Evolutionary conservation across 371 early-diverging fungal species (phyloP).

Genomic region (Rhizopus delemar): DNA sequence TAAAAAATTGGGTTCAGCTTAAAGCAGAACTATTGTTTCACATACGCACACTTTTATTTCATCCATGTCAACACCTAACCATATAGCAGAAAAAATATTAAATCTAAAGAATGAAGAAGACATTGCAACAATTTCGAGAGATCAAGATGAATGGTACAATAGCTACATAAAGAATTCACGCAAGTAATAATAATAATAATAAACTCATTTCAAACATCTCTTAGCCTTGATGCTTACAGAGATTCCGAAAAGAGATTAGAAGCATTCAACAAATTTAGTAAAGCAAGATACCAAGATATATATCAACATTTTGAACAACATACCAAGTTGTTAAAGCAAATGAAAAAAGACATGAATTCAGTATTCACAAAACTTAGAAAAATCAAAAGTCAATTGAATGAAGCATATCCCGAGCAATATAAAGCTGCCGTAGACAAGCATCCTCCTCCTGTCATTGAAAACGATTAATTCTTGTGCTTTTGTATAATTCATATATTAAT

Average conservation of each 20-base stretch:
- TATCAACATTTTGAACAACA: constrained; percentile 49
- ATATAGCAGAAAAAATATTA: constrained; percentile 20
- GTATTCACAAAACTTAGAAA: constrained; percentile 42
- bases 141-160: constrained; percentile 27
- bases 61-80: constrained; percentile 18
- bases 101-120: constrained; percentile 25
- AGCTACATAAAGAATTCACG: too few species aligned
- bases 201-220: neutral
- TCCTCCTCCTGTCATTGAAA: constrained; percentile 32
- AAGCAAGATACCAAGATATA: constrained; percentile 45
- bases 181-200: neutral
- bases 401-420: constrained; percentile 42
- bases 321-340: constrained; percentile 38
- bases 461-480: constrained; percentile 20
- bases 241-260: constrained; percentile 32
- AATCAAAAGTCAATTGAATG: constrained; percentile 36
- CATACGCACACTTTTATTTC: neutral
- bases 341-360: constrained; percentile 42
- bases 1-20: too few species aligned
- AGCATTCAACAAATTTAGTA: constrained; percentile 52
- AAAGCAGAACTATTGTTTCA: neutral
- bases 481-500: too few species aligned
- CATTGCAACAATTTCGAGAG: constrained; percentile 10
- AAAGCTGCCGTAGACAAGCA: constrained; percentile 26
- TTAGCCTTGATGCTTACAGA: neutral